Base-by-base conservation (phyloP, 805 yeast species). In the Lipomyces orientalis region DNA sequence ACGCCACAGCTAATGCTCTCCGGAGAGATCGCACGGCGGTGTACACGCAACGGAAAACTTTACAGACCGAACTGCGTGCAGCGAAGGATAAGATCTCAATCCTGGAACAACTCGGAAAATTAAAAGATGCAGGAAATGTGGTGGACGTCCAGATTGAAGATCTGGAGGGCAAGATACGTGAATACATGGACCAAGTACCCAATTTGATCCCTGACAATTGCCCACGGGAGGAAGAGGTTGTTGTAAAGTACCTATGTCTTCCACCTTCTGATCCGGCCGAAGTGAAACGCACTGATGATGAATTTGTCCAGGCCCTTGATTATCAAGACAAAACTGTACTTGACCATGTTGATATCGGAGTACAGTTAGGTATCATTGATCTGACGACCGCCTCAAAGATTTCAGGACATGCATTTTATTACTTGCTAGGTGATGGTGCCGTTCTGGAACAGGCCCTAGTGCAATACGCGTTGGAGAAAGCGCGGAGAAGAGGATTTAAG, bases 351-450 rank as follows among this genome's bases (percentile, higher is more conserved):
- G 79, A 76, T 4, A 89, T 95, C n/a, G 93, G 91, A 70, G 86
- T 83, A 29, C 77, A 79, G n/a, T 83, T 91, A 46, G 86, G 87
- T 0, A 78, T 94, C 33, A 79, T 92, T 33, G 95, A 95, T 66
- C 84, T 95, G 62, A 80, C 81, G 19, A 81, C 85, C 0, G 98
- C 97, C 0, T 81, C 98, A 0, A 81, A 84, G 39, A 86, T 91
- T 0, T 85, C 95, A 6, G 97, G 97, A 0, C 78, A 86, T n/a
- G 91, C 97, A 1, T 93, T 97, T 90, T 93, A 93, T 76, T 95
- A 91, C 74, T 79, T 95, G 5, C 68, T 89, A 1, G 91, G 91
- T 22, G 96, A 90, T 70, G 97, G 95, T 22, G 98, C 97, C 0
- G 80, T 88, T 46, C 79, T 95, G 60, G 99, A 95, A 75, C 96